phyloP scores from a whole-genome alignment of 1,284 basidiomycete species.

The Trametes pubescens region DNA sequence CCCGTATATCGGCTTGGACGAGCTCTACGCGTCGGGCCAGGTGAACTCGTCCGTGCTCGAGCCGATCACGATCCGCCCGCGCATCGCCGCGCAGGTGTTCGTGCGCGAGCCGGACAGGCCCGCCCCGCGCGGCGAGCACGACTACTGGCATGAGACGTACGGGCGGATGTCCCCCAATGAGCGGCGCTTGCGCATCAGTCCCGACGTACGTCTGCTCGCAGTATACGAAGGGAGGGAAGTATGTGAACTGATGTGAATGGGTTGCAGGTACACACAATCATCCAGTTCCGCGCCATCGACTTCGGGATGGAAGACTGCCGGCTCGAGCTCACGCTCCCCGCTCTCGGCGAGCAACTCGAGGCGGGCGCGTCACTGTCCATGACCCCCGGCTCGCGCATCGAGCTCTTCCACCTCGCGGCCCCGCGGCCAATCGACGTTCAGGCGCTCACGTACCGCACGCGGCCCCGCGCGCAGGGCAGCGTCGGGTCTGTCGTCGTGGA shows the following conservation, averaged over 20 bases:
- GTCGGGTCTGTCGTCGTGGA: slow-evolving; percentile 25
- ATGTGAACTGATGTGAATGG: background rate
- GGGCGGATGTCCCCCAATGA: slow-evolving; percentile 26
- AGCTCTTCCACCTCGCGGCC: slow-evolving; percentile 32
- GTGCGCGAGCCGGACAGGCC: slow-evolving; percentile 15
- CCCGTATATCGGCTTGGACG: slow-evolving; percentile 33
- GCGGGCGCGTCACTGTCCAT: slow-evolving; percentile 22
- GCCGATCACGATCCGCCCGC: slow-evolving; percentile 26
- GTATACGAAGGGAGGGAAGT: too few relatives aligned
- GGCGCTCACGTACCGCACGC: slow-evolving; percentile 31
- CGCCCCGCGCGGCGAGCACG: slow-evolving; percentile 23
- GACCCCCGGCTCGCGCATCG: slow-evolving; percentile 17
- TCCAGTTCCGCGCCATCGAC: slow-evolving; percentile 39
- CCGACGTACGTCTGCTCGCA: slow-evolving; percentile 17
- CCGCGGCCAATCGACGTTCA: slow-evolving; percentile 26
- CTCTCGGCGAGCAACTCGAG: slow-evolving; percentile 20
- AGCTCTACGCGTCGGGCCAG: slow-evolving; percentile 26
- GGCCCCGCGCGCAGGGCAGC: slow-evolving; percentile 23
- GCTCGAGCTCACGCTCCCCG: slow-evolving; percentile 35
- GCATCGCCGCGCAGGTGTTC: slow-evolving; percentile 27
- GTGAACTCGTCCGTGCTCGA: slow-evolving; percentile 22
- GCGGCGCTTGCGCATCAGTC: slow-evolving; percentile 18
- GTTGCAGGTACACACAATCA: slow-evolving; percentile 31
- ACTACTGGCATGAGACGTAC: slow-evolving; percentile 19
- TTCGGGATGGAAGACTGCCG: slow-evolving; percentile 40